Evolutionary conservation across 2,329 filamentous ascomycete genomes (phyloP), one percentile per base, ranked within the genome.

Genomic region (Nemania sp.): DNA sequence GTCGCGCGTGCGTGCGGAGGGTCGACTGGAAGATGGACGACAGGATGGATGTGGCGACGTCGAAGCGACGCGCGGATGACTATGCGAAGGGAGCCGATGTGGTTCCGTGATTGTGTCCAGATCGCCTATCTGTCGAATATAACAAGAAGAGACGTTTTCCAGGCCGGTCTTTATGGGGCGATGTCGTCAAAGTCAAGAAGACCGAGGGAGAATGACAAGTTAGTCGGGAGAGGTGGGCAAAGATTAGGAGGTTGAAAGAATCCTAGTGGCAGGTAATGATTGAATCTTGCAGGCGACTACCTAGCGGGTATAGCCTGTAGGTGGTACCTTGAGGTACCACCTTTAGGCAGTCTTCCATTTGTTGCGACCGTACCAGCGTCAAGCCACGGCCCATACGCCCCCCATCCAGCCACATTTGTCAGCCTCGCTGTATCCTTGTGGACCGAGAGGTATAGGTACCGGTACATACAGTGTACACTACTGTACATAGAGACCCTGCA

Each of bases 331-430:
- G n/a, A n/a, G n/a, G n/a, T n/a, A n/a, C n/a, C n/a, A n/a, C n/a
- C n/a, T n/a, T n/a, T n/a, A n/a, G n/a, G n/a, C n/a, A 29, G 25
- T 29, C 25, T 29, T 29, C 25, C 25, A 29, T 29, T 29, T 29
- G 25, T 29, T 34, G 34, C 2, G 40, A 49, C 59, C n/a, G 25
- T 35, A 17, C 21, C n/a, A 50, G 18, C 37, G 39, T 37, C 17
- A 47, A 21, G 50, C 21, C 48, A 47, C 61, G 61, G 61, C 61
- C 25, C 25, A 29, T 7, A 7, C 25, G 54, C 59, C 61, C 61
- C 12, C 35, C 35, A 39, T n/a, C 12, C 34, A 29, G 57, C 65
- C 63, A 62, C 65, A 64, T 65, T 65, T 67, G 60, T 65, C 65
- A 67, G 65, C 65, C 65, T 56, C 50, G 21, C 47, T 7, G 17